Percentiles rank a stretch among this genome's conserved stretches.
Evolutionary conservation across 2,329 filamentous ascomycete species (phyloP).

Genomic region (Scopulariopsis brevicaulis): DNA sequence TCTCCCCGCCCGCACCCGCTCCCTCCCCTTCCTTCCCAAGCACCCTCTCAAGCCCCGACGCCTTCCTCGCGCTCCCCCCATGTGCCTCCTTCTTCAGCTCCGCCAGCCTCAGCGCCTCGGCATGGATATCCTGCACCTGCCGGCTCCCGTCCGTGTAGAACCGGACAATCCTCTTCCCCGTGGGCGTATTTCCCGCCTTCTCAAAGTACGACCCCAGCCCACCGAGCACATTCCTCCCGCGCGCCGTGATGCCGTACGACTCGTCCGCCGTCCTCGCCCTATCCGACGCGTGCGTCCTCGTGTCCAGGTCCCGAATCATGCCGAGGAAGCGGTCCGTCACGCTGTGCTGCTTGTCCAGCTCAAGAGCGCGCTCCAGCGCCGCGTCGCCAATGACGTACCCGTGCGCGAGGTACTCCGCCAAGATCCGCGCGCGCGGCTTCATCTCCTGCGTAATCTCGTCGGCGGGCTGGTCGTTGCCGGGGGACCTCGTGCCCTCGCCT

Average conservation of each 20-base stretch:
- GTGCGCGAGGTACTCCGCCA: slow-evolving; percentile 93
- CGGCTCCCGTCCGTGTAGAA: slow-evolving; percentile 82
- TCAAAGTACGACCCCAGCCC: slow-evolving; percentile 86
- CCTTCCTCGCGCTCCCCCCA: slow-evolving; percentile 48
- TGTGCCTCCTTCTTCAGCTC: slow-evolving; percentile 67
- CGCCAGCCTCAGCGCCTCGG: slow-evolving; percentile 78
- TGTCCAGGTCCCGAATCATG: slow-evolving; percentile 67
- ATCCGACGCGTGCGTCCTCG: slow-evolving; percentile 79
- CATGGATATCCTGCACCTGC: slow-evolving; percentile 90
- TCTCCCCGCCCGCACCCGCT: neutral
- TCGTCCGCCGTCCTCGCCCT: slow-evolving; percentile 75
- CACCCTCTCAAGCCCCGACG: slow-evolving; percentile 43
- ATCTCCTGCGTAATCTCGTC: slow-evolving; percentile 85
- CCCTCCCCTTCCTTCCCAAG: slow-evolving; percentile 34
- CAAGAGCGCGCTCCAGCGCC: slow-evolving; percentile 72
- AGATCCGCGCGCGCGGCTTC: slow-evolving; percentile 86
- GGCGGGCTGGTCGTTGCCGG: slow-evolving; percentile 42
- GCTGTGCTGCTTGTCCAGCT: slow-evolving; percentile 82
- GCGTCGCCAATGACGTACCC: slow-evolving; percentile 72
- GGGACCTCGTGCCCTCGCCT: slow-evolving; percentile 47
- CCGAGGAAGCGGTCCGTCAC: slow-evolving; percentile 70
- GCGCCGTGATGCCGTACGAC: slow-evolving; percentile 70
- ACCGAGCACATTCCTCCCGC: slow-evolving; percentile 51
- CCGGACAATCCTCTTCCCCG: slow-evolving; percentile 73
- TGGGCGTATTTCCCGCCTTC: slow-evolving; percentile 78